Evolutionary conservation across 1,139 yeast genomes (phyloP), one percentile per base, ranked within the genome.

Genomic region (Hansenula lynferdii): DNA sequence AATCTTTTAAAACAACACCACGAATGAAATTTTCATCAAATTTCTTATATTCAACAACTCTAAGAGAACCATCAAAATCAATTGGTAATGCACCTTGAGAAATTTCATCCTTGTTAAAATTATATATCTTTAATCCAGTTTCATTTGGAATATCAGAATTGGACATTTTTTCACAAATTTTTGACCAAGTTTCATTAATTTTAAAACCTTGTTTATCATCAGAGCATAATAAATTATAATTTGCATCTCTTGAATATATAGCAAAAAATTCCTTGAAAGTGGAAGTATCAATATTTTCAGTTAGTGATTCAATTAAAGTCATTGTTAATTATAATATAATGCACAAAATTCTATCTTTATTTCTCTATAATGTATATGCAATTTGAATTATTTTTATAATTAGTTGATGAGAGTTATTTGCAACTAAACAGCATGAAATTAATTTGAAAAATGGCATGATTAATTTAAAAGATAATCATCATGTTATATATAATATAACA

Each of bases 251-350:
- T 6, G 65, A 53, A 50, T 60, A 63, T 21, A 62, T 47, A 8
- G 62, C 63, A 28, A 61, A 40, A 38, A 64, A 48, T 44, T 62
- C 62, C 41, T 64, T 57, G 37, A 50, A 64, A 3, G 67, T 62
- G 2, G 67, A 64, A 36, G 54, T 43, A 42, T 63, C 64, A 15
- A 39, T 37, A 14, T 31, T 19, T 9, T 29, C 31, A 5, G 42
- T n/a, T n/a, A n/a, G 37, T 5, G 35, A 31, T 10, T 37, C 9
- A 6, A 34, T 20, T 9, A 40, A 19, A 9, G 48, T 44, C 48
- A 44, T 43, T n/a, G n/a, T n/a, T n/a, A n/a, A n/a, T n/a, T n/a
- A n/a, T n/a, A n/a, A n/a, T n/a, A n/a, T n/a, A n/a, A n/a, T n/a
- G n/a, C n/a, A n/a, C n/a, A n/a, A n/a, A n/a, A n/a, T n/a, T n/a